Percentiles rank a stretch among this genome's conserved stretches.
Evolutionary conservation across 2,329 filamentous ascomycete species (phyloP).

Genomic region (Pseudocercospora pini-densiflorae): DNA sequence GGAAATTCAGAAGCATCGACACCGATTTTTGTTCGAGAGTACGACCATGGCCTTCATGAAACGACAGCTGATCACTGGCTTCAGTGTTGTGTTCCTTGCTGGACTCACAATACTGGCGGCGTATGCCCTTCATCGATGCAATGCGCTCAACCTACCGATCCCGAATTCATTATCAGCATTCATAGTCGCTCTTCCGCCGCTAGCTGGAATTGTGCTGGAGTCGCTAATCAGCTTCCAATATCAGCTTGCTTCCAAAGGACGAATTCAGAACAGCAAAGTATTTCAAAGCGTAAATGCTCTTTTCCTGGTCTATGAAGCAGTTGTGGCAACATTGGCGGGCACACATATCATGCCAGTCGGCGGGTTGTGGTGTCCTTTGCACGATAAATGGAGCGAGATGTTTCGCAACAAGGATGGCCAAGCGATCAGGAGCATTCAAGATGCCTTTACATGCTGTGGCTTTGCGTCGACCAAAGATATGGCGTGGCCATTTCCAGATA

Average conservation of each 20-base stretch:
- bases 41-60: constrained; percentile 34
- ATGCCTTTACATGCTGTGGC: constrained; percentile 70
- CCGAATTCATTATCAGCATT: constrained; percentile 47
- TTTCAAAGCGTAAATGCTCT: constrained; percentile 43
- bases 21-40: background rate
- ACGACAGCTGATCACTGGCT: constrained; percentile 45
- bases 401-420: constrained; percentile 57
- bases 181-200: constrained; percentile 47
- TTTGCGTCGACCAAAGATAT: constrained; percentile 62
- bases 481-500: constrained; percentile 64
- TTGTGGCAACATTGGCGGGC: constrained; percentile 51
- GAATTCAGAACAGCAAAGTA: constrained; percentile 37
- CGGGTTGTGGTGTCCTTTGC: constrained; percentile 58
- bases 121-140: constrained; percentile 39
- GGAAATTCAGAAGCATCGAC: background rate
- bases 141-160: constrained; percentile 48
- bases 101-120: constrained; percentile 46
- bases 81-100: constrained; percentile 49
- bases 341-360: constrained; percentile 47
- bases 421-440: constrained; percentile 65
- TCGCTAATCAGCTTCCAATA: constrained; percentile 42
- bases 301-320: constrained; percentile 46
- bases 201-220: constrained; percentile 50
- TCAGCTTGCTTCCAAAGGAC: constrained; percentile 33
- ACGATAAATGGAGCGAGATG: constrained; percentile 60